A percentile compares a stretch with the other conserved stretches of the same genome.
phyloP scores from a whole-genome alignment of 2,329 filamentous ascomycete genomes.

The Ceratocystis cubensis region DNA sequence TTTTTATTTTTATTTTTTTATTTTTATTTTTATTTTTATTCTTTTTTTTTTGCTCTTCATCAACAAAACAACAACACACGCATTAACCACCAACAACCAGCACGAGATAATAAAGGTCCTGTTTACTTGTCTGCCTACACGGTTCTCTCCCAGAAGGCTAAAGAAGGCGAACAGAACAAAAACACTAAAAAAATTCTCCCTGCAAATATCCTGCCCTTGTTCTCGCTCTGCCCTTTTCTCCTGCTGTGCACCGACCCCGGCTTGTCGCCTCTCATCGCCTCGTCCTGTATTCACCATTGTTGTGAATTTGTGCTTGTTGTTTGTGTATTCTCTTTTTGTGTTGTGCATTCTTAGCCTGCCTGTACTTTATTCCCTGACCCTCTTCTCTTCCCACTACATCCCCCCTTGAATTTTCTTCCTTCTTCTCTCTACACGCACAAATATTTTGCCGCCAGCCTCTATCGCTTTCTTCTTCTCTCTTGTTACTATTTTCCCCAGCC shows the following conservation, averaged over 20 bases:
- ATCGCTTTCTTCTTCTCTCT: background rate
- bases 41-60: background rate
- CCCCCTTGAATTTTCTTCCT: slow-evolving; percentile 4
- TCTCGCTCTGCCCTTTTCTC: background rate
- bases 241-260: background rate
- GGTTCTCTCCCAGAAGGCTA: no score
- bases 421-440: background rate
- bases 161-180: no score
- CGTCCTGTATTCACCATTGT: background rate
- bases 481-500: slow-evolving; percentile 2
- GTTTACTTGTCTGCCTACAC: no score
- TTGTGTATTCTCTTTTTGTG: slow-evolving; percentile 10
- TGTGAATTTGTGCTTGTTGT: slow-evolving; percentile 1
- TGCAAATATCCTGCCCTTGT: background rate
- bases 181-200: background rate
- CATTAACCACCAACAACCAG: background rate
- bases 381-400: slow-evolving; percentile 13
- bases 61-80: slow-evolving; percentile 3
- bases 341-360: slow-evolving; percentile 14
- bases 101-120: no score
- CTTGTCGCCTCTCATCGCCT: background rate
- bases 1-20: background rate
- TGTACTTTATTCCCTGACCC: background rate
- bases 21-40: background rate
- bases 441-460: background rate